Evolutionary conservation across 1,284 basidiomycete genomes (phyloP).

Genomic region (Boletus hoseneyae): DNA sequence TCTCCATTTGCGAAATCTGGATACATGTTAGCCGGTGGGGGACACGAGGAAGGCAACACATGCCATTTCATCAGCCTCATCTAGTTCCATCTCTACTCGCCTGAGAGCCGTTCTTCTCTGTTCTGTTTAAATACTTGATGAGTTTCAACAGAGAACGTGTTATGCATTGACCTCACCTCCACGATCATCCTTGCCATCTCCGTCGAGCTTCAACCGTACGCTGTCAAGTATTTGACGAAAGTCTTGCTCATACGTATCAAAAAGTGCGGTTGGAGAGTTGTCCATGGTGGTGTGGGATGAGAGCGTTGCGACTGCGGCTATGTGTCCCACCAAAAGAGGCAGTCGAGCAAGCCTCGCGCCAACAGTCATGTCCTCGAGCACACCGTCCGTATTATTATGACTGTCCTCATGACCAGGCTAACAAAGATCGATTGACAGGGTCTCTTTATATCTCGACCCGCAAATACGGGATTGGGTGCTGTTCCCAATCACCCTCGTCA

Average conservation of each 20-base stretch:
- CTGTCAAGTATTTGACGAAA: constrained; percentile 71
- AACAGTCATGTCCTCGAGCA: constrained; percentile 39
- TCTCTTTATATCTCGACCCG: constrained; percentile 85
- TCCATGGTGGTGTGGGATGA: constrained; percentile 50
- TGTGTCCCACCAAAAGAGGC: constrained; percentile 29
- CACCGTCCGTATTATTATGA: constrained; percentile 35
- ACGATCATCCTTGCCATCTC: constrained; percentile 51
- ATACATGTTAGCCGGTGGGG: constrained; percentile 5
- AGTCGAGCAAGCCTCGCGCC: constrained; percentile 11
- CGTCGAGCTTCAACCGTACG: constrained; percentile 67
- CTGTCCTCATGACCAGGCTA: constrained; percentile 9
- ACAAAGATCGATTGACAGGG: constrained; percentile 38
- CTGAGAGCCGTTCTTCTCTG: constrained; percentile 81
- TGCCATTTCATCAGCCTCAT: constrained; percentile 98
- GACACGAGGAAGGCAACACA: constrained; percentile 17
- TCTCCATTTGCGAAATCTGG: constrained; percentile 98
- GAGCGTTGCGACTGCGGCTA: constrained; percentile 27
- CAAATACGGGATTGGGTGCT: constrained; percentile 94
- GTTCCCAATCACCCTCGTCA: constrained; percentile 96
- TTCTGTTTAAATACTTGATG: constrained; percentile 46
- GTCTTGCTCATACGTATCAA: constrained; percentile 81
- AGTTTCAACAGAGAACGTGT: not conserved
- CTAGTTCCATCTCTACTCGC: constrained; percentile 91
- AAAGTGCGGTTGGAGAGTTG: constrained; percentile 72
- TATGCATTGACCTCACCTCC: constrained; percentile 44